Conservation (phyloP, 441 rosid genomes). For the Brassica balearica region DNA sequence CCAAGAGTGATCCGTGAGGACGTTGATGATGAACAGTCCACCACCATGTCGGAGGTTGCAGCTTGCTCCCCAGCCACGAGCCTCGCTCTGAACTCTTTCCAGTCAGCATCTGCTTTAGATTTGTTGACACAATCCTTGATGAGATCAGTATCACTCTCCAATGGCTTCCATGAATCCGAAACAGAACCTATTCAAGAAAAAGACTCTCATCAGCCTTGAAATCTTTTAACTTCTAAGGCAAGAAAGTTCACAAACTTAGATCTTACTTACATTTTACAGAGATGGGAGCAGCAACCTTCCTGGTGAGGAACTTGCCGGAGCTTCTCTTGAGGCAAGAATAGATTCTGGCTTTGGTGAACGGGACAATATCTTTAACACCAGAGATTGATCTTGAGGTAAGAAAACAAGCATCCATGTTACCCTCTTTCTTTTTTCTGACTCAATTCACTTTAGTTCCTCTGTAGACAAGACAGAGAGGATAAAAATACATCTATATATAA, state of each 20-base stretch:
- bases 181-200: constrained; percentile 58
- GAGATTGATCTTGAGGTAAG: constrained; percentile 68
- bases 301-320: constrained; percentile 42
- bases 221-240: background rate
- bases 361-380: constrained; percentile 49
- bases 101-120: constrained; percentile 49
- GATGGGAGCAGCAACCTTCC: constrained; percentile 46
- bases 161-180: constrained; percentile 51
- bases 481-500: no score
- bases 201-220: constrained; percentile 11
- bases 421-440: constrained; percentile 7
- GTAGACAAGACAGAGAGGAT: background rate
- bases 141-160: constrained; percentile 46
- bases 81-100: constrained; percentile 87
- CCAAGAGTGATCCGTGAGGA: constrained; percentile 46
- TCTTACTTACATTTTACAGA: constrained; percentile 47
- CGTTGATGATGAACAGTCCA: constrained; percentile 39
- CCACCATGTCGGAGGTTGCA: constrained; percentile 40
- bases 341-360: constrained; percentile 53
- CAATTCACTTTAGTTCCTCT: background rate
- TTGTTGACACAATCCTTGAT: constrained; percentile 41
- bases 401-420: constrained; percentile 77
- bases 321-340: constrained; percentile 50
- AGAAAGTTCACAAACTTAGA: background rate
- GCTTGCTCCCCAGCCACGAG: constrained; percentile 65